Percentiles rank a stretch among this genome's conserved stretches.
Evolutionary conservation across 768 basidiomycete species (phyloP).

Genomic region (Lentinula detonsa): DNA sequence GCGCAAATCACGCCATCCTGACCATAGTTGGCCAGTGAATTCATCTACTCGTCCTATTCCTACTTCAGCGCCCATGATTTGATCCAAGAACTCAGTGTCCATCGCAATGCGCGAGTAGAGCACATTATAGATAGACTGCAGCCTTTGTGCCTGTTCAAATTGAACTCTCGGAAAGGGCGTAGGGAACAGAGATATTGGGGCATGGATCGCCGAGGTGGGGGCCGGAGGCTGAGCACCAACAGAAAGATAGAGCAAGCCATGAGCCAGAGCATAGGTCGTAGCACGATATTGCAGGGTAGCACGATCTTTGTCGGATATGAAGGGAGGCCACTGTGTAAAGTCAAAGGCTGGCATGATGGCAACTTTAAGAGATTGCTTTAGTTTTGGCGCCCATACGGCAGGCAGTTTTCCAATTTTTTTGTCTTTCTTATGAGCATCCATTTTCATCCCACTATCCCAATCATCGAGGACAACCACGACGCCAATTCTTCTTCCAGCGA

Average conservation of each 20-base stretch:
- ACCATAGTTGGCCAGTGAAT: slow-evolving; percentile 85
- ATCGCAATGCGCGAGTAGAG: slow-evolving; percentile 82
- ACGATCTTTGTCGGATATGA: slow-evolving; percentile 50
- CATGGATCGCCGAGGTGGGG: slow-evolving; percentile 79
- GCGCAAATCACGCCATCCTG: slow-evolving; percentile 72
- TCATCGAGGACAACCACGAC: neutral
- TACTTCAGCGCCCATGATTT: slow-evolving; percentile 70
- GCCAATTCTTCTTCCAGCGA: neutral
- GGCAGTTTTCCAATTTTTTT: neutral
- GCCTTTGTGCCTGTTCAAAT: slow-evolving; percentile 55
- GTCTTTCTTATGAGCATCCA: slow-evolving; percentile 4
- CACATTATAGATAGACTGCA: slow-evolving; percentile 79
- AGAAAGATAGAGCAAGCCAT: slow-evolving; percentile 79
- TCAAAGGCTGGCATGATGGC: slow-evolving; percentile 24
- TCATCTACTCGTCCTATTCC: slow-evolving; percentile 81
- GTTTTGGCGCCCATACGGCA: neutral
- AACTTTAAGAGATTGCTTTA: neutral
- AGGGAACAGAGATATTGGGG: slow-evolving; percentile 85
- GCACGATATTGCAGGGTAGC: slow-evolving; percentile 57
- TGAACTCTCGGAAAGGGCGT: slow-evolving; percentile 74
- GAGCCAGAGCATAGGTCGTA: slow-evolving; percentile 78
- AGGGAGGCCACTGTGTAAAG: slow-evolving; percentile 72
- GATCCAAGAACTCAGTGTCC: slow-evolving; percentile 76
- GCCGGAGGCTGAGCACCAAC: slow-evolving; percentile 33
- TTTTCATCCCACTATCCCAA: slow-evolving; percentile 1